These are phyloP conservation scores for Didymella keratinophila DNA, from an alignment of 2,329 filamentous ascomycete genomes.

Conservation along the genomic window DNA sequence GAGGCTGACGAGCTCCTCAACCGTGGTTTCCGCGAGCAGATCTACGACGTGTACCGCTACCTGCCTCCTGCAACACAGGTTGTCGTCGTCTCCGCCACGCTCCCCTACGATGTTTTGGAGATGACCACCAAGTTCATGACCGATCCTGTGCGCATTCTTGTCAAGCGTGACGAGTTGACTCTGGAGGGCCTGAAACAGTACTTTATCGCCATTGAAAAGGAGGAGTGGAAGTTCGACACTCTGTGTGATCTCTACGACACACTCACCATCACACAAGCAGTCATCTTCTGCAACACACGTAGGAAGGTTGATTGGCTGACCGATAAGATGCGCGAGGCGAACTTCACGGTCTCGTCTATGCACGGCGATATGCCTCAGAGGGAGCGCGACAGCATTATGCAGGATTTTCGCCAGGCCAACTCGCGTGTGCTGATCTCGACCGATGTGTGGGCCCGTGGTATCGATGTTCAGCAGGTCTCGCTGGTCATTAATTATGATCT, in stretches of 20 bases:
- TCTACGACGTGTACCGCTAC: constrained; percentile 98
- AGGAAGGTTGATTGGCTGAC: constrained; percentile 99
- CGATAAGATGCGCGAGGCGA: constrained; percentile 98
- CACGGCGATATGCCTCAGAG: constrained; percentile 99
- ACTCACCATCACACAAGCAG: constrained; percentile 96
- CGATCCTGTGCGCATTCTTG: constrained; percentile 92
- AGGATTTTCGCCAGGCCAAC: constrained; percentile 96
- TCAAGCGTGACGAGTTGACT: constrained; percentile 98
- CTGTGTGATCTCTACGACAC: constrained; percentile 99
- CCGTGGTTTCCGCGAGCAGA: constrained; percentile 96
- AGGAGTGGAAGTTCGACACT: constrained; percentile 99
- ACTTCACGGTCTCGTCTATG: constrained; percentile 99
- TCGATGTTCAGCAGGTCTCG: constrained; percentile 98
- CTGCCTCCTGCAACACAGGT: constrained; percentile 96
- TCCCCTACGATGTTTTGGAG: constrained; percentile 96
- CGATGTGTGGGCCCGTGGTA: constrained; percentile 97
- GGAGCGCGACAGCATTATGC: constrained; percentile 98
- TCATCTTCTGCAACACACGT: constrained; percentile 99
- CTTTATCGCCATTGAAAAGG: constrained; percentile 98
- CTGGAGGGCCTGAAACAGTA: constrained; percentile 98
- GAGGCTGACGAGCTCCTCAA: constrained; percentile 84
- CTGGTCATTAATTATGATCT: constrained; percentile 99
- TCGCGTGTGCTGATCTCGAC: constrained; percentile 96
- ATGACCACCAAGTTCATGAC: constrained; percentile 99
- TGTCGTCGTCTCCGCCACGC: constrained; percentile 95